Conservation (phyloP, 257 asterid genomes). For the Ophiorrhiza pumila region DNA sequence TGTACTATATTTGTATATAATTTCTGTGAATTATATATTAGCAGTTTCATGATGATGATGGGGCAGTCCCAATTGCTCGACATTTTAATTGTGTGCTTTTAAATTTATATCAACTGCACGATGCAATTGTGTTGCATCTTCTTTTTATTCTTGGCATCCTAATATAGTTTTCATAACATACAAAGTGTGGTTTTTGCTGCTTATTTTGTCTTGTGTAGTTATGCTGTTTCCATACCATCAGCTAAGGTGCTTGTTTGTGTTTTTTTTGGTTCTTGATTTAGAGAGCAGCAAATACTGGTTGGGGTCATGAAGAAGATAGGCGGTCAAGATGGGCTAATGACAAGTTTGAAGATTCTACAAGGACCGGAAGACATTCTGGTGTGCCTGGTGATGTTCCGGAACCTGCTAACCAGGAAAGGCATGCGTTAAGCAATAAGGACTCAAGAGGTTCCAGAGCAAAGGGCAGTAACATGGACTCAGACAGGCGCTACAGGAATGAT, state of each 20-base stretch:
- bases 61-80: not conserved
- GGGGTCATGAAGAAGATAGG: slow-evolving; percentile 87
- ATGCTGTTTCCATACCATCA: not conserved
- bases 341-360: slow-evolving; percentile 41
- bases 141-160: not conserved
- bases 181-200: not conserved
- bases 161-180: not conserved
- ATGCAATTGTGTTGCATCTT: not conserved
- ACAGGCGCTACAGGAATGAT: slow-evolving; percentile 21
- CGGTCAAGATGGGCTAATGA: slow-evolving; percentile 53
- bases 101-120: not conserved
- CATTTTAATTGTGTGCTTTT: not conserved
- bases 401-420: slow-evolving; percentile 28
- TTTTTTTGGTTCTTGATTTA: slow-evolving; percentile 23
- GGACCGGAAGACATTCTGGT: slow-evolving; percentile 32
- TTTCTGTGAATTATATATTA: no score
- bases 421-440: slow-evolving; percentile 27
- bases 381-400: slow-evolving; percentile 27
- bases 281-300: slow-evolving; percentile 98
- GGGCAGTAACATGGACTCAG: slow-evolving; percentile 16
- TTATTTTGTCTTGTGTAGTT: not conserved
- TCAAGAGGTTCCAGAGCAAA: slow-evolving; percentile 26
- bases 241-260: slow-evolving; percentile 2
- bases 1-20: not conserved
- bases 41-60: not conserved